phyloP scores from a whole-genome alignment of 257 asterid species.

The Plantago major region DNA sequence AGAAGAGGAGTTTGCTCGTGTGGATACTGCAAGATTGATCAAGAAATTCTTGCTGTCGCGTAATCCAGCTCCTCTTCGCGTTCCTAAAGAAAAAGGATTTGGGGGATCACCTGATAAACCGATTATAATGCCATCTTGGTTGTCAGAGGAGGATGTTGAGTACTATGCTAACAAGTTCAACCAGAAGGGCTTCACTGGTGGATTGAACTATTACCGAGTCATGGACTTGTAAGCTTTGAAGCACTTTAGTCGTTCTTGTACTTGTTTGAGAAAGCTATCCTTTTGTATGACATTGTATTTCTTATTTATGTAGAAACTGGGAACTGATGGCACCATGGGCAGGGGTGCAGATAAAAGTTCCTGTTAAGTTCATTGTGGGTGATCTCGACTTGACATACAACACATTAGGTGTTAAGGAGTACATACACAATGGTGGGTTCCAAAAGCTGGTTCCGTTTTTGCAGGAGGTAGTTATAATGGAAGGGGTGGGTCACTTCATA shows the following conservation, averaged over 20 bases:
- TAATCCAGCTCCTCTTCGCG: slow-evolving; percentile 42
- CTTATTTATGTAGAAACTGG: slow-evolving; percentile 58
- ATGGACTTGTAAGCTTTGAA: slow-evolving; percentile 66
- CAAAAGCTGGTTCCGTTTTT: slow-evolving; percentile 56
- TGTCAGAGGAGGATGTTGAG: slow-evolving; percentile 69
- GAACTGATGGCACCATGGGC: slow-evolving; percentile 72
- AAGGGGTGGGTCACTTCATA: slow-evolving; percentile 86
- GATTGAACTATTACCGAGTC: slow-evolving; percentile 86
- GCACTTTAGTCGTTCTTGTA: too few species aligned
- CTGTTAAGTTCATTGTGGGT: slow-evolving; percentile 80
- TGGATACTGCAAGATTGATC: slow-evolving; percentile 48
- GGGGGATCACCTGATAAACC: slow-evolving; percentile 58
- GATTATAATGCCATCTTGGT: slow-evolving; percentile 73
- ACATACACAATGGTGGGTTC: slow-evolving; percentile 64
- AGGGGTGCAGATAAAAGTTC: slow-evolving; percentile 65
- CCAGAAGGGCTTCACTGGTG: slow-evolving; percentile 82
- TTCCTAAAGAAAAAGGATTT: slow-evolving; percentile 61
- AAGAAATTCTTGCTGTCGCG: slow-evolving; percentile 52
- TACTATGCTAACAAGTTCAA: slow-evolving; percentile 61
- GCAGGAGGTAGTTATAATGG: slow-evolving; percentile 72
- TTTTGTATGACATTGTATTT: background rate
- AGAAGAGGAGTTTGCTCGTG: slow-evolving; percentile 67
- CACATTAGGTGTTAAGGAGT: slow-evolving; percentile 69
- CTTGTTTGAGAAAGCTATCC: too few species aligned
- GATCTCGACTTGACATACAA: slow-evolving; percentile 65